A percentile compares a stretch with the other conserved stretches of the same genome.
phyloP scores from a whole-genome alignment of 164 flowering plant species.

The Amborella trichopoda region DNA sequence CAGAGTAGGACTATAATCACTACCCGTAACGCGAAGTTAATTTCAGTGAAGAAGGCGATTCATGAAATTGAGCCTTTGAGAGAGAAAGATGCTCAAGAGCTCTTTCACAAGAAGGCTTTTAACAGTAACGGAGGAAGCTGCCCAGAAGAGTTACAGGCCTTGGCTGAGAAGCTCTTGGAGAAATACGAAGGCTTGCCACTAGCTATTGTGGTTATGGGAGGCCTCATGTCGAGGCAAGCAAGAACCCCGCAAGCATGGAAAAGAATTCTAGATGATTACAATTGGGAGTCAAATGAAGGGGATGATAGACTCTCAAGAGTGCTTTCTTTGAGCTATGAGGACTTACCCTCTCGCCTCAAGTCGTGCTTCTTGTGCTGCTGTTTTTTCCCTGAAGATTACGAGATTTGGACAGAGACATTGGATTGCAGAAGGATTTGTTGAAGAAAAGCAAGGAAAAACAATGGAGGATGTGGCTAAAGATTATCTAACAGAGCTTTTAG shows the following conservation, averaged over 20 bases:
- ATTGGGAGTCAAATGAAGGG: constrained; percentile 4
- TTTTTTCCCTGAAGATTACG: no score
- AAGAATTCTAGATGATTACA: constrained; percentile 1
- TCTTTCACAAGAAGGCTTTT: constrained; percentile 5
- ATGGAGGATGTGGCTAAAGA: no score
- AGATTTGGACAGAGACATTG: no score
- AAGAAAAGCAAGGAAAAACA: no score
- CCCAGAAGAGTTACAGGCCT: constrained; percentile 1
- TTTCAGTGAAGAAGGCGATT: background rate
- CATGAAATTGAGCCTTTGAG: background rate
- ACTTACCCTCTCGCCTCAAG: no score
- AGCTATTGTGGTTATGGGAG: constrained; percentile 6
- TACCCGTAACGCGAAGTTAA: constrained; percentile 2
- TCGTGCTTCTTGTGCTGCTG: no score
- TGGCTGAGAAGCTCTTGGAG: background rate
- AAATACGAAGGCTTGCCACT: constrained; percentile 8
- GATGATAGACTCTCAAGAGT: no score
- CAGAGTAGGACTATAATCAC: constrained; percentile 5
- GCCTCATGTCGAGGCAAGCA: constrained; percentile 5
- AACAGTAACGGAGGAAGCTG: background rate
- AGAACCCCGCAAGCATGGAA: background rate
- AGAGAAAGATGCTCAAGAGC: background rate
- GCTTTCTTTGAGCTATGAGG: no score
- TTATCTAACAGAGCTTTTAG: no score
- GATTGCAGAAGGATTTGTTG: no score